phyloP scores from a whole-genome alignment of 2,329 filamentous ascomycete genomes.

The Xylariaceae sp. region DNA sequence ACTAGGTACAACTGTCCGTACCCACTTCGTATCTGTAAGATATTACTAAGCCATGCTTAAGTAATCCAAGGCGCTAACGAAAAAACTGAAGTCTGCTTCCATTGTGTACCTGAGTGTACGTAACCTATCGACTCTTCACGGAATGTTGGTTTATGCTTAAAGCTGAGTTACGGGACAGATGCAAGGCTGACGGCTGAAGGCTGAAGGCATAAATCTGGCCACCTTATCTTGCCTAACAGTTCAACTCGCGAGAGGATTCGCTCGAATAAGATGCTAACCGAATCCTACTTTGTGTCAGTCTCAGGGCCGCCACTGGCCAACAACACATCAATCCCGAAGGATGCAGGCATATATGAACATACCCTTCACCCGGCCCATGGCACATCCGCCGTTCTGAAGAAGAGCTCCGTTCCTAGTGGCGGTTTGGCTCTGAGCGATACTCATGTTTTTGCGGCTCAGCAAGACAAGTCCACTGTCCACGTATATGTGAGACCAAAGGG shows the following conservation, averaged over 20 bases:
- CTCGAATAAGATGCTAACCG: slow-evolving; percentile 48
- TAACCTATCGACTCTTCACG: too few relatives aligned
- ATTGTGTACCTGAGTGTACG: too few relatives aligned
- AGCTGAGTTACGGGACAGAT: too few relatives aligned
- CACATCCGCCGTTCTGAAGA: slow-evolving; percentile 82
- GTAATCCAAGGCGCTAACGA: too few relatives aligned
- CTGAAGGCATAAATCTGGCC: neutral
- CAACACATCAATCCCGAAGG: slow-evolving; percentile 64
- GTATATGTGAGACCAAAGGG: slow-evolving; percentile 82
- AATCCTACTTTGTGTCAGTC: slow-evolving; percentile 57
- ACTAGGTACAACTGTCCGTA: too few relatives aligned
- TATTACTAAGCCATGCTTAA: too few relatives aligned
- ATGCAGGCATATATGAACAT: slow-evolving; percentile 84
- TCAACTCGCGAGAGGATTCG: neutral
- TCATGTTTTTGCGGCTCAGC: slow-evolving; percentile 88
- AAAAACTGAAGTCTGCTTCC: too few relatives aligned
- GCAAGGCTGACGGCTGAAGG: neutral
- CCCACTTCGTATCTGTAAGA: too few relatives aligned
- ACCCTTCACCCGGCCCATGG: slow-evolving; percentile 72
- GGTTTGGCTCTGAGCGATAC: slow-evolving; percentile 74
- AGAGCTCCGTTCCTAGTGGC: slow-evolving; percentile 75
- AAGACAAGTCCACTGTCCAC: slow-evolving; percentile 86
- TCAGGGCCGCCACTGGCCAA: slow-evolving; percentile 55
- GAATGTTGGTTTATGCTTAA: too few relatives aligned
- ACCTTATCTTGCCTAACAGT: neutral